Base-by-base conservation (phyloP, 2,329 filamentous ascomycete genomes). In the Xylaria sp. region DNA sequence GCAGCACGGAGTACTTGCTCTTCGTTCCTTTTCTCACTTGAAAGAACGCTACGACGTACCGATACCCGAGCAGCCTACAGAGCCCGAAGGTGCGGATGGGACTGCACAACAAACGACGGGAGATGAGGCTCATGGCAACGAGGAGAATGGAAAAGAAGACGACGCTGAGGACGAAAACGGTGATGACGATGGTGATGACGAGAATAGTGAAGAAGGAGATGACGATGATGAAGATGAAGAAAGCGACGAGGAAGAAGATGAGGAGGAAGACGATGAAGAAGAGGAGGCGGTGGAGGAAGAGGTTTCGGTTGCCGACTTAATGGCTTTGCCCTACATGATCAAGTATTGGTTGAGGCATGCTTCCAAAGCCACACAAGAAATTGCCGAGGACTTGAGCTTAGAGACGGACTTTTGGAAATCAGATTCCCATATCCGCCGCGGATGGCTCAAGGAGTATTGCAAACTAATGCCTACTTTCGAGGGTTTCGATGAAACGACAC, bases 281-380 rank as follows among this genome's bases (percentile, higher is more conserved):
- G 59, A 74, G 0, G 73, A 76, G 0, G 65, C 71, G 0, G 65
- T 71, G 0, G 64, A 74, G 9, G 74, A 77, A 0, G 71, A 76
- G 8, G 66, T 73, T 2, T 67, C 78, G 1, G 34, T 52, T 15
- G 51, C 50, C 1, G 69, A 67, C 4, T 73, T 75, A 2, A 73
- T 68, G 15, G 79, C 76, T n/a, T 60, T 79, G 20, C 72, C 76
- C 8, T 83, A 83, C 23, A 77, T 81, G 4, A 77, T 83, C 4
- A 82, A 81, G 57, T 71, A 83, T 44, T 83, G 82, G 82, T 73
- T 83, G 2, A 74, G 78, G 6, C 82, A 83, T 60, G 82, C 80
- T 1, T 80, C 80, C 51, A 81, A 82, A 58, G 81, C 82, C 20
- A 83, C 82, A 0, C 68, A 75, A 3, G 81, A 83, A 58, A 81